Conservation (phyloP, 1,284 basidiomycete genomes). For the Tilletia caries region DNA sequence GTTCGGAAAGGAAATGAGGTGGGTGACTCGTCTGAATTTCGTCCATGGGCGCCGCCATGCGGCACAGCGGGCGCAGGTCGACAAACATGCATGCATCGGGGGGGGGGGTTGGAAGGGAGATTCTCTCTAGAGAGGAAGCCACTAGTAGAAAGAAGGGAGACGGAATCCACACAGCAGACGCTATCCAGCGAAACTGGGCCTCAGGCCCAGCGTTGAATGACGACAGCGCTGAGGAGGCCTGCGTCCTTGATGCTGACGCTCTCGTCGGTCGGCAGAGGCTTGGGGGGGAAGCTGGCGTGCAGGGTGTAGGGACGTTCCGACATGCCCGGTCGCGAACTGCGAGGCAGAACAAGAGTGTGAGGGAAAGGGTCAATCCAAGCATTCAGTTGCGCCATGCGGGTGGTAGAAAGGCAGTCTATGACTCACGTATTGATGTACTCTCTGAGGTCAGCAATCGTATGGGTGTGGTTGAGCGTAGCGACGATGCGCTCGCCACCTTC, state of each 20-base stretch:
- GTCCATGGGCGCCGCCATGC: too few species aligned
- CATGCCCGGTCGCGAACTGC: conserved; percentile 42
- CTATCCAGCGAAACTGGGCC: too few species aligned
- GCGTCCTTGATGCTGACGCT: conserved; percentile 42
- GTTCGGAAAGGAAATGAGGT: too few species aligned
- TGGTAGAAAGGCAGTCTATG: neutral
- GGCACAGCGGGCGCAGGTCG: too few species aligned
- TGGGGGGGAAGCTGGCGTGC: conserved; percentile 49
- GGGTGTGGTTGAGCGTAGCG: conserved; percentile 81
- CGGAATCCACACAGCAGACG: too few species aligned
- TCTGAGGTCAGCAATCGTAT: conserved; percentile 82
- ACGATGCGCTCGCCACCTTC: conserved; percentile 80
- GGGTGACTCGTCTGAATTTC: too few species aligned
- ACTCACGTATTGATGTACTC: conserved; percentile 85
- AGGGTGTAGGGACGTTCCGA: conserved; percentile 38
- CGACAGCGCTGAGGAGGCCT: conserved; percentile 47
- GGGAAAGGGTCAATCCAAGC: neutral
- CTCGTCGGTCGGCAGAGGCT: conserved; percentile 43
- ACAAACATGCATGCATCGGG: too few species aligned
- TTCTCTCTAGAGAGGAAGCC: too few species aligned
- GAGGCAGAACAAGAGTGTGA: neutral
- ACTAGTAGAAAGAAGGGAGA: too few species aligned
- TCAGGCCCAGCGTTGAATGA: conserved; percentile 44
- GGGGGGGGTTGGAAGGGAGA: too few species aligned
- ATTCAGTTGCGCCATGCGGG: neutral